These are phyloP conservation scores for Bromus sterilis DNA, from an alignment of 176 grass and related monocot species.

Conservation along the genomic window DNA sequence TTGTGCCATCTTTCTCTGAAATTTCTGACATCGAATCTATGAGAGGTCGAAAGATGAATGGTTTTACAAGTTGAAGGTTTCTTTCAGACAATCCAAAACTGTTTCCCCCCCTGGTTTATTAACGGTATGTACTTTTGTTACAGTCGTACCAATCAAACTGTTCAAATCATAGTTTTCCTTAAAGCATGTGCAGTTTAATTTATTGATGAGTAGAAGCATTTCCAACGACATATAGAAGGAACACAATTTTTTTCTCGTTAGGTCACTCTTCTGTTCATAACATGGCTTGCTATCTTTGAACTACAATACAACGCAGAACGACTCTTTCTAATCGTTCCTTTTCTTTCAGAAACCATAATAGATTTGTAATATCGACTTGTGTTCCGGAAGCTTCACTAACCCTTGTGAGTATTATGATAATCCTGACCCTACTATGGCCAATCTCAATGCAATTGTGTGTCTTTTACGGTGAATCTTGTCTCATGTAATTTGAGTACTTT, in stretches of 20 bases:
- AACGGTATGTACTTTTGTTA: background rate
- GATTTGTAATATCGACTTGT: background rate
- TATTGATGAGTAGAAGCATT: background rate
- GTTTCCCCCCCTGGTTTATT: too few species aligned
- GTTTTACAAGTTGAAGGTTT: too few species aligned
- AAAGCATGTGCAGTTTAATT: background rate
- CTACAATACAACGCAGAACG: background rate
- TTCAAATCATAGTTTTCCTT: background rate
- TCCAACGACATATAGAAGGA: background rate
- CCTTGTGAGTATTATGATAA: background rate
- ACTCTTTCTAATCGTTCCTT: too few species aligned
- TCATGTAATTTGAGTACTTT: background rate
- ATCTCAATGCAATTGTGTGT: background rate
- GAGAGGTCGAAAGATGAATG: too few species aligned
- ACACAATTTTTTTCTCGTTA: background rate
- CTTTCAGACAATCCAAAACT: too few species aligned
- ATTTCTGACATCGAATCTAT: too few species aligned
- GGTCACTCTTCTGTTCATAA: background rate
- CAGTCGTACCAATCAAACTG: background rate
- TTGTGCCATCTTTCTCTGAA: too few species aligned
- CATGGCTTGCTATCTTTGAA: background rate
- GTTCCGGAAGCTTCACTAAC: background rate
- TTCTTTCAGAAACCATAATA: too few species aligned
- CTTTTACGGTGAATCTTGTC: background rate
- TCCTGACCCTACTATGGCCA: background rate